A percentile compares a stretch with the other conserved stretches of the same genome.
Evolutionary conservation across 306 rosid species (phyloP).

Genomic region (Urtica urens): DNA sequence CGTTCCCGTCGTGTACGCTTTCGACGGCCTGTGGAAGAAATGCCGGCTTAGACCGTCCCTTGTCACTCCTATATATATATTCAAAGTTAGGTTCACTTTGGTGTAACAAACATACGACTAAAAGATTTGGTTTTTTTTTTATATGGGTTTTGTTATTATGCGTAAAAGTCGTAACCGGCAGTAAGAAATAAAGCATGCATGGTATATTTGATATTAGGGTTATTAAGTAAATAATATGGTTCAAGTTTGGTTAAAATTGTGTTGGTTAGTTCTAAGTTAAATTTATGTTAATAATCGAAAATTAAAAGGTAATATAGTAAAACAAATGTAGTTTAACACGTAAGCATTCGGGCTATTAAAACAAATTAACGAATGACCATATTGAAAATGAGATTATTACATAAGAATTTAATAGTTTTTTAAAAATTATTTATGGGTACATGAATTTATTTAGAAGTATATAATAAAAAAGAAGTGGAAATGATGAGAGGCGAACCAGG

Average conservation of each 20-base stretch:
- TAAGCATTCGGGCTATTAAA: no score
- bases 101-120: constrained; percentile 31
- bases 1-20: constrained; percentile 99
- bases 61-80: constrained; percentile 49
- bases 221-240: no score
- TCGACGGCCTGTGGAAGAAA: constrained; percentile 93
- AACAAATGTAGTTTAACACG: no score
- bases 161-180: constrained; percentile 19
- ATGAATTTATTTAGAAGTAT: not conserved
- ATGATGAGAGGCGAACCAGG: constrained; percentile 44
- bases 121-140: not conserved
- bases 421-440: not conserved
- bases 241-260: no score
- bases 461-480: not conserved
- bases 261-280: no score
- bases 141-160: not conserved
- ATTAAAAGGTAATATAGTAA: no score
- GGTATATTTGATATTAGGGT: not conserved
- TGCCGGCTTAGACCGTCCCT: constrained; percentile 93
- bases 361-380: constrained; percentile 1
- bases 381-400: not conserved
- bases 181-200: not conserved
- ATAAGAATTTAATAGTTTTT: not conserved
- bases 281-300: no score
- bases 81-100: constrained; percentile 58